phyloP scores from a whole-genome alignment of 495 filamentous ascomycete species.

The Cryomyces minteri region DNA sequence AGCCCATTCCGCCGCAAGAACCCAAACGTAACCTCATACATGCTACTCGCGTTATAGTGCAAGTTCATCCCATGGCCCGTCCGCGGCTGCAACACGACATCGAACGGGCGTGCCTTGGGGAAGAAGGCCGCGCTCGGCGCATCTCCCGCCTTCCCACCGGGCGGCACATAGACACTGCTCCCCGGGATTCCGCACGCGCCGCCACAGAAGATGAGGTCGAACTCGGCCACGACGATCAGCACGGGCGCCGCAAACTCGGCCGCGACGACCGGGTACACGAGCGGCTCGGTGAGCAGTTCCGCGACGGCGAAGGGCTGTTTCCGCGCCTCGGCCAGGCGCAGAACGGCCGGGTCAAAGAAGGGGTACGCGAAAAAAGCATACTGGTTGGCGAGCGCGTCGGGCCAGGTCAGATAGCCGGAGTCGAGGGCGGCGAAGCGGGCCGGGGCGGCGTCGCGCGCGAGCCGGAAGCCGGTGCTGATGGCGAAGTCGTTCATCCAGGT shows the following conservation, averaged over 20 bases:
- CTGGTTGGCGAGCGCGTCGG: constrained; percentile 6
- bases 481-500: not conserved
- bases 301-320: constrained; percentile 3
- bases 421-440: constrained; percentile 2
- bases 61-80: constrained; percentile 9
- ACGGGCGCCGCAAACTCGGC: constrained; percentile 3
- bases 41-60: constrained; percentile 8
- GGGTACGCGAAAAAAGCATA: constrained; percentile 6
- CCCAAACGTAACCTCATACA: constrained; percentile 1
- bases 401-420: constrained; percentile 5
- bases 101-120: constrained; percentile 4
- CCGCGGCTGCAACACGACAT: constrained; percentile 7
- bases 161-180: not conserved
- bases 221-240: constrained; percentile 3
- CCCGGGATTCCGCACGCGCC: constrained; percentile 1
- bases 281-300: constrained; percentile 1
- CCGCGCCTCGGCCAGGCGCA: not conserved
- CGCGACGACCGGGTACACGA: not conserved
- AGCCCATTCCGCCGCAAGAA: too few species aligned
- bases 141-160: not conserved
- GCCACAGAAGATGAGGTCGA: constrained; percentile 7
- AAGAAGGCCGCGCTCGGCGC: not conserved
- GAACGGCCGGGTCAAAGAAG: constrained; percentile 5
- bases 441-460: constrained; percentile 5
- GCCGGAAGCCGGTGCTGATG: constrained; percentile 1